Conservation (phyloP, 371 early-diverging fungal genomes). For the Mucor piriformis region DNA sequence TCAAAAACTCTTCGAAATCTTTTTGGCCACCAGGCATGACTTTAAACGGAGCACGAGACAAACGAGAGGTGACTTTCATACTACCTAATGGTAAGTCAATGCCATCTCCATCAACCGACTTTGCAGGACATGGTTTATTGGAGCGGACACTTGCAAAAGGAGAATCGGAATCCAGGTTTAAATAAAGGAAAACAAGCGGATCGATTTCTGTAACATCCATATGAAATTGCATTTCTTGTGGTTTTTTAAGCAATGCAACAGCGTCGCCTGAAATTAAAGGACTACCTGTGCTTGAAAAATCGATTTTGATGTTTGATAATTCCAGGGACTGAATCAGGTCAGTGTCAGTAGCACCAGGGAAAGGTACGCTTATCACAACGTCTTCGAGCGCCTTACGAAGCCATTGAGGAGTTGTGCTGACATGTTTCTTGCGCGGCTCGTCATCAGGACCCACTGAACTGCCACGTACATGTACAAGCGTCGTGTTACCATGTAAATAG, state of each 20-base stretch:
- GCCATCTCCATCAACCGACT: constrained; percentile 25
- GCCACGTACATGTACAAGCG: constrained; percentile 40
- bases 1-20: constrained; percentile 42
- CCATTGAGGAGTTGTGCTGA: constrained; percentile 38
- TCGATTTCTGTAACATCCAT: constrained; percentile 43
- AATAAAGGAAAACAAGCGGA: constrained; percentile 41
- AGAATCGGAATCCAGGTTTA: constrained; percentile 25
- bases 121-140: constrained; percentile 33
- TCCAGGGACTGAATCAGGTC: constrained; percentile 45
- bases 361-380: constrained; percentile 40
- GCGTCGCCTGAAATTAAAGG: constrained; percentile 47
- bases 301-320: constrained; percentile 44
- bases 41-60: constrained; percentile 41
- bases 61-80: constrained; percentile 29
- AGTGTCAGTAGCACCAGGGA: constrained; percentile 46
- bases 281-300: constrained; percentile 27
- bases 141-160: constrained; percentile 47
- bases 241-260: constrained; percentile 36
- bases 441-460: constrained; percentile 41
- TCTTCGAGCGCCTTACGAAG: constrained; percentile 40
- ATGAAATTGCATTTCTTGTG: constrained; percentile 47
- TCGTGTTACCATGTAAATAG: constrained; percentile 45
- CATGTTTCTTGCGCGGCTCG: constrained; percentile 11
- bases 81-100: constrained; percentile 17
- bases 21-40: constrained; percentile 44